phyloP scores from a whole-genome alignment of 768 basidiomycete genomes.

The Termitomyces sp. region DNA sequence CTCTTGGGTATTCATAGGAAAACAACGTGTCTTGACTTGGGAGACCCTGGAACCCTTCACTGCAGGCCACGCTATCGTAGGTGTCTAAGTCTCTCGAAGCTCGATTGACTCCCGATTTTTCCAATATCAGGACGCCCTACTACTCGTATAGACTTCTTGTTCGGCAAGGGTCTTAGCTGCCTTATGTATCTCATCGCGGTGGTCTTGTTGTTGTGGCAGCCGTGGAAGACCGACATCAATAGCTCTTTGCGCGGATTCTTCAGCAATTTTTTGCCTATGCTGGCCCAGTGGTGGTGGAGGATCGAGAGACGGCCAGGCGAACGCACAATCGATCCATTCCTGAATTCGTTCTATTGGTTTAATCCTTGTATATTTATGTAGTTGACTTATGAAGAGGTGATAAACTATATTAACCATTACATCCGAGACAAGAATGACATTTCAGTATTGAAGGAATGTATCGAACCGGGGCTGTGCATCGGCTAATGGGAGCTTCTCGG shows the following conservation, averaged over 20 bases:
- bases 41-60: background rate
- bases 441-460: background rate
- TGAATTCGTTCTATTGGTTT: background rate
- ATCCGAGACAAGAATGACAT: background rate
- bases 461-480: background rate
- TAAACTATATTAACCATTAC: background rate
- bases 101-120: background rate
- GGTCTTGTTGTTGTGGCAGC: background rate
- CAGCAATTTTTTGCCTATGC: background rate
- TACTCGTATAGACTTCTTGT: background rate
- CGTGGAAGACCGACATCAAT: background rate
- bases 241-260: background rate
- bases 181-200: background rate
- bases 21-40: background rate
- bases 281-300: conserved; percentile 1
- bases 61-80: background rate
- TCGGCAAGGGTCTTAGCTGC: background rate
- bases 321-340: background rate
- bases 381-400: background rate
- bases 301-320: background rate
- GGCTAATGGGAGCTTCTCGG: too few species aligned
- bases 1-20: background rate
- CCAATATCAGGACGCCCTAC: background rate
- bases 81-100: background rate
- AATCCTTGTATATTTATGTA: background rate